Evolutionary conservation across 2,329 filamentous ascomycete species (phyloP).

Genomic region (Epichloe glyceriae): DNA sequence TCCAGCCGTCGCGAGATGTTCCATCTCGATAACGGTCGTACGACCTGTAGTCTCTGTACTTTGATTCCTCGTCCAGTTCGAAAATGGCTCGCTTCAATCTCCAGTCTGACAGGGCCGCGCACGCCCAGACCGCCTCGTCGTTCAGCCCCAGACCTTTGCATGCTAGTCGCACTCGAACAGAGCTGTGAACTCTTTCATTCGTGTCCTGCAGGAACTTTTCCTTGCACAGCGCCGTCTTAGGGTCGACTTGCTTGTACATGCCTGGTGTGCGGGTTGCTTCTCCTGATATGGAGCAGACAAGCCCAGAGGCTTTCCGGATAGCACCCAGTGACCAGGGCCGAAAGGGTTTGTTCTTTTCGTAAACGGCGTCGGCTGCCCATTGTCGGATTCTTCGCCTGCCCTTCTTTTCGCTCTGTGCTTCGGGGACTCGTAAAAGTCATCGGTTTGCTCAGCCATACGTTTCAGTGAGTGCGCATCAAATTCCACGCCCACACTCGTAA

Average conservation of each 20-base stretch:
- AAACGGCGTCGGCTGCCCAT: conserved; percentile 38
- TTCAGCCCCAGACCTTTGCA: conserved; percentile 36
- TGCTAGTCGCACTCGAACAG: conserved; percentile 39
- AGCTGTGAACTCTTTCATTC: conserved; percentile 42
- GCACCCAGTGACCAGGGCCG: conserved; percentile 35
- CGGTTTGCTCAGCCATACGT: conserved; percentile 25
- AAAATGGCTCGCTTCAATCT: conserved; percentile 22
- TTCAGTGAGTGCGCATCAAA: conserved; percentile 30
- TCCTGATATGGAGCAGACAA: conserved; percentile 32
- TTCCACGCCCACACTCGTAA: conserved; percentile 37
- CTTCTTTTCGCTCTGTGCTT: conserved; percentile 5
- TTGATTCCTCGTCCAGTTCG: not conserved
- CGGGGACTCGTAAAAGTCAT: conserved; percentile 18
- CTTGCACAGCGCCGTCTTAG: conserved; percentile 23
- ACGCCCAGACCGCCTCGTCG: conserved; percentile 34
- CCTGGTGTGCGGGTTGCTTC: conserved; percentile 32
- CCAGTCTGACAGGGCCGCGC: conserved; percentile 32
- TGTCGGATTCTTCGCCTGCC: conserved; percentile 7
- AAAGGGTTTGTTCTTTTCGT: conserved; percentile 31
- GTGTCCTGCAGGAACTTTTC: conserved; percentile 34
- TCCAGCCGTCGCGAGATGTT: conserved; percentile 27
- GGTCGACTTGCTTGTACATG: conserved; percentile 32
- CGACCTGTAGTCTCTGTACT: conserved; percentile 10
- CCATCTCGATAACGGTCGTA: conserved; percentile 12
- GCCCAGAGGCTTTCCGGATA: conserved; percentile 25